These are phyloP conservation scores for Colletotrichum navitas DNA, from an alignment of 2,329 filamentous ascomycete species.

Conservation along the genomic window DNA sequence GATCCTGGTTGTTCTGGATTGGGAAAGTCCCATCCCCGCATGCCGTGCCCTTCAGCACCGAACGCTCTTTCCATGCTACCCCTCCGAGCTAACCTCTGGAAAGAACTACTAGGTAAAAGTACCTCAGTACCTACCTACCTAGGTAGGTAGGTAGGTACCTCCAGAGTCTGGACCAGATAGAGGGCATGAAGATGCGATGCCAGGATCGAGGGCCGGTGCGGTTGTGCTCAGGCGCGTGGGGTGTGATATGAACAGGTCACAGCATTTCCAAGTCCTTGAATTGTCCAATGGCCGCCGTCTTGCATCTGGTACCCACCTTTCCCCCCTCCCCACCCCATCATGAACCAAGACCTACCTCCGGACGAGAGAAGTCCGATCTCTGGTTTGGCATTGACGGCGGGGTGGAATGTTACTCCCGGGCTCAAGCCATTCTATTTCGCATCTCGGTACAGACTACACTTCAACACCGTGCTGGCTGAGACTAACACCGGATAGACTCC, in stretches of 20 bases:
- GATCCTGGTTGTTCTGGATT: background rate
- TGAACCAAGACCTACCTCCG: background rate
- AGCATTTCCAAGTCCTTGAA: background rate
- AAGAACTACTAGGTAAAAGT: background rate
- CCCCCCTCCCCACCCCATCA: background rate
- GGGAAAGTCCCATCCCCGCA: background rate
- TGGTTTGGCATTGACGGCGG: background rate
- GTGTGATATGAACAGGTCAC: conserved; percentile 8
- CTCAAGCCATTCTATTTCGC: background rate
- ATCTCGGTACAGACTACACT: background rate
- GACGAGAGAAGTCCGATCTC: conserved; percentile 13
- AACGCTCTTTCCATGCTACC: conserved; percentile 7
- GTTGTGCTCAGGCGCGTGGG: conserved; percentile 6
- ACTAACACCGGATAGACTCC: conserved; percentile 4
- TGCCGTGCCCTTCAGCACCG: background rate
- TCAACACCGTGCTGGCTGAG: background rate
- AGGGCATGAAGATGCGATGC: conserved; percentile 31
- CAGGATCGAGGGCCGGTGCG: conserved; percentile 20
- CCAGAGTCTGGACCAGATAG: conserved; percentile 9
- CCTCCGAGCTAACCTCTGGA: background rate
- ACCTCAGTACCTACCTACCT: too few relatives aligned
- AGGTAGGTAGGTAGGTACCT: too few relatives aligned
- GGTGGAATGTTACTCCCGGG: background rate
- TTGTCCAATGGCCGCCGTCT: background rate
- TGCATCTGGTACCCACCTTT: background rate